A percentile compares a stretch with the other conserved stretches of the same genome.
phyloP scores from a whole-genome alignment of 2,329 filamentous ascomycete species.

The Colletotrichum sp. region DNA sequence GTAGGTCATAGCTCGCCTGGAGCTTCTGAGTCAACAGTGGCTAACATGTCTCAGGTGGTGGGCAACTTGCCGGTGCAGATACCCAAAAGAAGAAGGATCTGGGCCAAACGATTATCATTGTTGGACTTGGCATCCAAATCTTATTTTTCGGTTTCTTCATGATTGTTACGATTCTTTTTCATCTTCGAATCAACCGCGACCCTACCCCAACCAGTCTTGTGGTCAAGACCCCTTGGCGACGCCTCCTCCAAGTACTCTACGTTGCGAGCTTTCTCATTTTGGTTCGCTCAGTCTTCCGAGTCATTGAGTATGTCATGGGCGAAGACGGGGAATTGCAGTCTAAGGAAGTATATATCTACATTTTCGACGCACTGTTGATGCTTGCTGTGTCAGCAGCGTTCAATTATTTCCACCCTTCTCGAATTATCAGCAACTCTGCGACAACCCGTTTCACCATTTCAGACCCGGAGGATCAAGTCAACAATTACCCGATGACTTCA shows the following conservation, averaged over 20 bases:
- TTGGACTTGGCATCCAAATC: constrained; percentile 59
- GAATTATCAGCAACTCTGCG: neutral
- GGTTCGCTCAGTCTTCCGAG: constrained; percentile 43
- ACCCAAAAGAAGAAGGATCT: neutral
- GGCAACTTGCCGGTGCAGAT: constrained; percentile 27
- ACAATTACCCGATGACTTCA: neutral
- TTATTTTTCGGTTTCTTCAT: constrained; percentile 60
- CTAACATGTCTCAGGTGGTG: neutral
- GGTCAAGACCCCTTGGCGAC: constrained; percentile 31
- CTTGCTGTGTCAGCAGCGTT: constrained; percentile 24
- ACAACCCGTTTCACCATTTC: neutral
- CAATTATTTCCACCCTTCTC: constrained; percentile 14
- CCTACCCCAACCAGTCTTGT: constrained; percentile 8
- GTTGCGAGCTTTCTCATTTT: constrained; percentile 40
- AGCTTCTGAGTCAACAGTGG: neutral
- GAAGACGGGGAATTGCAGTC: constrained; percentile 34
- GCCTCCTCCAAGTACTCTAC: constrained; percentile 28
- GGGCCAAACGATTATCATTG: constrained; percentile 54
- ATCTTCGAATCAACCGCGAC: constrained; percentile 32
- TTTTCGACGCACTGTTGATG: constrained; percentile 45
- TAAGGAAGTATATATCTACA: constrained; percentile 38
- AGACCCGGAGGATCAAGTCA: neutral
- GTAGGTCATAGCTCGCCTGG: constrained; percentile 21
- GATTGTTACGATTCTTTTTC: constrained; percentile 49
- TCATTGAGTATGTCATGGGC: constrained; percentile 44